Evolutionary conservation across 2,329 filamentous ascomycete species (phyloP), one percentile per base, ranked within the genome.

Genomic region (Pseudogymnoascus sp.): DNA sequence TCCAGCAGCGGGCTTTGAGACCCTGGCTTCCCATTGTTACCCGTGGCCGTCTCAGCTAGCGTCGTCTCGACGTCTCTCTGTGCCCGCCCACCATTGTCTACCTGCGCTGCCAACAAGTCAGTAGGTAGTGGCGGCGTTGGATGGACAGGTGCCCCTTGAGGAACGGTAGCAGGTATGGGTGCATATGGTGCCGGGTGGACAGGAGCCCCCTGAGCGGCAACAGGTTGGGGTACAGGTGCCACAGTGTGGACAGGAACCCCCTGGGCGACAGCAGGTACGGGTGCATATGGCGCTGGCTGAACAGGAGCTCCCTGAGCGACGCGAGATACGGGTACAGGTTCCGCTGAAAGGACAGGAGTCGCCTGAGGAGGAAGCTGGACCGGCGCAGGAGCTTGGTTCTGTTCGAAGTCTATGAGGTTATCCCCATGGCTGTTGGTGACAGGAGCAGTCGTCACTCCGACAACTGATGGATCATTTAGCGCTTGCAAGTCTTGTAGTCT

Each of bases 321-420:
- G 28, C 26, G 33, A 50, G 65, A 3, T n/a, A 4, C 7, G 23
- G 28, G 33, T 40, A 36, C 28, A 26, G 53, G 26, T 21, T 8
- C 11, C 23, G 17, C 21, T 17, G 63, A 15, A 35, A 23, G 17
- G 10, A 62, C 26, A 19, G 60, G 23, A 15, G 42, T n/a, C n/a
- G 17, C 44, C 33, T 53, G 47, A 7, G n/a, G 9, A 28, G 8
- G 26, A 26, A 19, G 33, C 59, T 53, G 47, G 4, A 53, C n/a
- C n/a, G 47, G 47, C 47, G 13, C 47, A 53, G 47, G 15, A 15
- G 50, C 67, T 50, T 79, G 75, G 62, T 77, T 74, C 63, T 82
- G 78, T 7, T 80, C 82, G 69, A 87, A 82, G 68, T 88, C 81
- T 66, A 88, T 85, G 59, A 88, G 76, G 66, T 84, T 77, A 33